A percentile compares a stretch with the other conserved stretches of the same genome.
phyloP scores from a whole-genome alignment of 257 asterid genomes.

The Scutellaria minor region DNA sequence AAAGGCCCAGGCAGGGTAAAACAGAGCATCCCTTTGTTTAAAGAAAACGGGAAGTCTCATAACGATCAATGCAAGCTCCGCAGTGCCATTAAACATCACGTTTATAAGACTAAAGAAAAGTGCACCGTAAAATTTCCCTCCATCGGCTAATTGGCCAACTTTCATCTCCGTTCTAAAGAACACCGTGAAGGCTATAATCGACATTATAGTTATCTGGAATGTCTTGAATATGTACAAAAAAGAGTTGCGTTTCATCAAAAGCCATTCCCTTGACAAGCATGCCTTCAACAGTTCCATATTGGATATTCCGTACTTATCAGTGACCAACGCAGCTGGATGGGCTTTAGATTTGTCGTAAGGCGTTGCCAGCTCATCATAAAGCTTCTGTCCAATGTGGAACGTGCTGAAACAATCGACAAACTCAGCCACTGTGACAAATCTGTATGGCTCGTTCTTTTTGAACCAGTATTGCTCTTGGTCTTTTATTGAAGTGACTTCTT shows the following conservation, averaged over 20 bases:
- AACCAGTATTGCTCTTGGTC: constrained; percentile 96
- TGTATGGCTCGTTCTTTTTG: constrained; percentile 67
- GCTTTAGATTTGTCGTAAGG: constrained; percentile 70
- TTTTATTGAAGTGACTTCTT: constrained; percentile 88
- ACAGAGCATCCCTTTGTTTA: constrained; percentile 82
- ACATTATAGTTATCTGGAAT: constrained; percentile 87
- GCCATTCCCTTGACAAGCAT: constrained; percentile 85
- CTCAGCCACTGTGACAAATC: constrained; percentile 63
- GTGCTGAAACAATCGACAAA: constrained; percentile 68
- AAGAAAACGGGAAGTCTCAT: constrained; percentile 88
- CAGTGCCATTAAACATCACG: constrained; percentile 92
- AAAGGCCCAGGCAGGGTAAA: constrained; percentile 98
- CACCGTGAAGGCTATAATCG: constrained; percentile 82
- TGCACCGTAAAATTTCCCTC: constrained; percentile 83
- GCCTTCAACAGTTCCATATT: constrained; percentile 81
- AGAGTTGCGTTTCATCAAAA: constrained; percentile 80
- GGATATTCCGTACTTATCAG: constrained; percentile 81
- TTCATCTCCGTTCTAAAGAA: constrained; percentile 90
- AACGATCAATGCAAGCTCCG: constrained; percentile 79
- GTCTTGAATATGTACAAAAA: constrained; percentile 86
- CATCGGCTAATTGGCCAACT: constrained; percentile 66
- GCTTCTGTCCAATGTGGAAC: constrained; percentile 70
- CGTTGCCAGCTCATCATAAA: constrained; percentile 66
- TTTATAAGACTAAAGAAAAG: constrained; percentile 79
- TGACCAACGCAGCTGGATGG: constrained; percentile 97